Base-by-base conservation (phyloP, 2,329 filamentous ascomycete species). In the Trichoderma guizhouense region DNA sequence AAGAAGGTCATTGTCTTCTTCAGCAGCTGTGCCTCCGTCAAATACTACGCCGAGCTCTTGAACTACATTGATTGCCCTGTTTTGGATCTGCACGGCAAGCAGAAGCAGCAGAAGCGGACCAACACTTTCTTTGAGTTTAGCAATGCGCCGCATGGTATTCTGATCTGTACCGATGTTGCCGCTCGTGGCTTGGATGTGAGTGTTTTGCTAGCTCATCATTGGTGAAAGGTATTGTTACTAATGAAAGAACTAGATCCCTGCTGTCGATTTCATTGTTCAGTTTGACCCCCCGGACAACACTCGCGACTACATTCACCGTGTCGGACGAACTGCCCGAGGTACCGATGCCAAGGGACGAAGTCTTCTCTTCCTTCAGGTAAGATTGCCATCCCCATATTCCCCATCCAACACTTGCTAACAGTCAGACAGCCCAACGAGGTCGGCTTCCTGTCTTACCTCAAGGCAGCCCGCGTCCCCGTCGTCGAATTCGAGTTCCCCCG, bases 1-100 rank as follows among this genome's bases (percentile, higher is more conserved):
- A 98, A 98, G 83, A 98, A 98, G 88, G 92, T 97, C 74, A 97
- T 98, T 79, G 95, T 98, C 73, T 98, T 98, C 86, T 94, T 98
- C 83, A 94, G 91, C 76, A 94, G 91, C 79, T 97, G 94, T 81
- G 94, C 94, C 79, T 97, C 92, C 76, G 95, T 98, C 78, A 97
- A 97, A 81, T 99, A 98, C 83, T 94, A 97, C 83, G 90, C 93
- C 30, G 95, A 98, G 81, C 89, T 99, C 32, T 90, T 99, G 76
- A 98, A 98, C 85, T 98, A 97, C 84, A 98, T 98, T 78, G 96
- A 98, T 81, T 88, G 98, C 53, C 94, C 93, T 6, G 93, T 97
- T 3, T 87, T 97, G 57, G 92, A 93, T 76, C 86, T 97, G 8
- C 93, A 97, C 81, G 96, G 94, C 76, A 98, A 99, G 84, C 94